Percentiles rank a stretch among this genome's conserved stretches.
Conservation (phyloP, 169 alveolate species). For the Babesia ovis region DNA sequence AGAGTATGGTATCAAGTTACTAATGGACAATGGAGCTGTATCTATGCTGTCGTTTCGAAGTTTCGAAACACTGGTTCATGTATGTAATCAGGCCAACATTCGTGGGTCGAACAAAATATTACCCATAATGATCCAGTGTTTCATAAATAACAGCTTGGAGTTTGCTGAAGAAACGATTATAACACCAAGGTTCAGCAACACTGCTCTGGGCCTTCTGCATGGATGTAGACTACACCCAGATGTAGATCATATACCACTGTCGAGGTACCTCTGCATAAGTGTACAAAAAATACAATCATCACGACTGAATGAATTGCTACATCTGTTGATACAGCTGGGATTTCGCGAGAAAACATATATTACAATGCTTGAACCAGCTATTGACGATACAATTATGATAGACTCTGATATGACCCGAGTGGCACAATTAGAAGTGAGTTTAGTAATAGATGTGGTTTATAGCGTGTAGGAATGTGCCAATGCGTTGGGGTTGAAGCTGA, state of each 20-base stretch:
- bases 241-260: neutral
- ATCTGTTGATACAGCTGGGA: neutral
- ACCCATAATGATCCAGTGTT: neutral
- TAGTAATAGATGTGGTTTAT: neutral
- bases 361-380: neutral
- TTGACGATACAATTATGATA: conserved; percentile 5
- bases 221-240: neutral
- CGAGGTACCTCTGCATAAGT: neutral
- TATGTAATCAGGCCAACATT: neutral
- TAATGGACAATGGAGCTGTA: neutral
- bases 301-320: neutral
- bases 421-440: conserved; percentile 7
- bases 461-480: neutral
- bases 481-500: neutral
- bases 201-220: neutral
- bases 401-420: conserved; percentile 29
- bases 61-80: neutral
- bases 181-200: neutral
- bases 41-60: neutral
- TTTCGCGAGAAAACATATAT: neutral
- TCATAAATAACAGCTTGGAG: too few relatives aligned
- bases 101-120: neutral
- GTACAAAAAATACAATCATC: neutral
- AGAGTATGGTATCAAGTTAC: neutral
- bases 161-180: neutral